Evolutionary conservation across 2,329 filamentous ascomycete genomes (phyloP).

Genomic region (Endothia cerciana): DNA sequence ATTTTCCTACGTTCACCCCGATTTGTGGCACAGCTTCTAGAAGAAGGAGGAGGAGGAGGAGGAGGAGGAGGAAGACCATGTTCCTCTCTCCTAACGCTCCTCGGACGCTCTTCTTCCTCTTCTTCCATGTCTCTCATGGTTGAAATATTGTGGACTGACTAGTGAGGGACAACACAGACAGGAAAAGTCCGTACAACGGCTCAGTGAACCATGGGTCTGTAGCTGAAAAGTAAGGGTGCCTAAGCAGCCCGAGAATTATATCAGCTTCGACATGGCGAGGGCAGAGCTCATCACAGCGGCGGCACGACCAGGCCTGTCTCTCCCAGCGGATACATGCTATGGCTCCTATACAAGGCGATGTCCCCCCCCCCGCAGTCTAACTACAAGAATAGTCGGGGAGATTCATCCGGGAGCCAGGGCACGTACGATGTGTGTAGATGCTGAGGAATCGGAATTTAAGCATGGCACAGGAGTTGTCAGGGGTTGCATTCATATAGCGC

Average conservation of each 20-base stretch:
- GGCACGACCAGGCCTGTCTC: too few species aligned
- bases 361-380: too few species aligned
- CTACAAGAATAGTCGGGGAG: too few species aligned
- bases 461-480: not conserved
- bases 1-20: not conserved
- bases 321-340: too few species aligned
- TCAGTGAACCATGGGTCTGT: conserved; percentile 10
- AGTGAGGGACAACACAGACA: conserved; percentile 11
- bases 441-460: not conserved
- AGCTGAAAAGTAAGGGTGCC: conserved; percentile 14
- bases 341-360: too few species aligned
- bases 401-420: not conserved
- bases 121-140: not conserved
- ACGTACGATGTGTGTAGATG: not conserved
- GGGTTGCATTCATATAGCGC: not conserved
- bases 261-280: not conserved
- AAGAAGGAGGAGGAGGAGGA: not conserved
- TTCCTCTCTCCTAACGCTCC: not conserved
- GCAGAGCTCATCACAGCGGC: not conserved
- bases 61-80: not conserved
- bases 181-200: conserved; percentile 1
- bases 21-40: not conserved
- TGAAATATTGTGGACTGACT: not conserved
- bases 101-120: not conserved
- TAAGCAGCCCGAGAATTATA: not conserved